Base-by-base conservation (phyloP, 2,329 filamentous ascomycete species). In the Fusarium odoratissimum region DNA sequence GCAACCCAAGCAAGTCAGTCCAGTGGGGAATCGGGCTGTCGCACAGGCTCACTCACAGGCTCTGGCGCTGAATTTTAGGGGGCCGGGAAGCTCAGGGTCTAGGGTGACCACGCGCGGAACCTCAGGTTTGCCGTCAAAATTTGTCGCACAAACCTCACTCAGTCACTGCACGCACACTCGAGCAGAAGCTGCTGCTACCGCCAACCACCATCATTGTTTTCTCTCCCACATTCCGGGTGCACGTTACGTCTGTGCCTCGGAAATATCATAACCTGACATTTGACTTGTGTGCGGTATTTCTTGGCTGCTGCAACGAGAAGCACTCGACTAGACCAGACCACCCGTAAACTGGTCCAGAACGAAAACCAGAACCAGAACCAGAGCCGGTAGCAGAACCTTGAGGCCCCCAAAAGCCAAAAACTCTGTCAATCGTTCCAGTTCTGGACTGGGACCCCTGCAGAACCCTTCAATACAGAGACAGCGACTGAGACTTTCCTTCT, bases 381-480 rank as follows among this genome's bases (percentile, higher is more conserved):
- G 19, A 54, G 30, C 45, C 28, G 21, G 45, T 31, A 31, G 21
- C 51, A 44, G 37, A 67, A 68, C 65, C 64, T 67, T 68, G 48
- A 69, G 23, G 69, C 52, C 42, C 52, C 60, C 60, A 56, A 38
- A 37, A 72, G 25, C 41, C 41, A 60, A 67, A 67, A 54, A 44
- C 56, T 59, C 48, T 60, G 64, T 62, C 55, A 58, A 59, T 70
- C 64, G 33, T 55, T 62, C 33, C 56, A 54, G 37, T 67, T 67
- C 56, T 63, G 64, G 64, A 35, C 48, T 67, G 42, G 38, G 54
- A 66, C 49, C 70, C 67, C 62, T 71, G 66, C 44, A 28, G 46
- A 45, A 21, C n/a, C 30, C 30, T 49, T 33, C 21, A 8, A 33
- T 46, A 46, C 44, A 49, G 46, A 19, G 46, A 23, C 46, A 19